A percentile compares a stretch with the other conserved stretches of the same genome.
phyloP scores from a whole-genome alignment of 1,284 basidiomycete species.

The Crucibulum cyathiforme region DNA sequence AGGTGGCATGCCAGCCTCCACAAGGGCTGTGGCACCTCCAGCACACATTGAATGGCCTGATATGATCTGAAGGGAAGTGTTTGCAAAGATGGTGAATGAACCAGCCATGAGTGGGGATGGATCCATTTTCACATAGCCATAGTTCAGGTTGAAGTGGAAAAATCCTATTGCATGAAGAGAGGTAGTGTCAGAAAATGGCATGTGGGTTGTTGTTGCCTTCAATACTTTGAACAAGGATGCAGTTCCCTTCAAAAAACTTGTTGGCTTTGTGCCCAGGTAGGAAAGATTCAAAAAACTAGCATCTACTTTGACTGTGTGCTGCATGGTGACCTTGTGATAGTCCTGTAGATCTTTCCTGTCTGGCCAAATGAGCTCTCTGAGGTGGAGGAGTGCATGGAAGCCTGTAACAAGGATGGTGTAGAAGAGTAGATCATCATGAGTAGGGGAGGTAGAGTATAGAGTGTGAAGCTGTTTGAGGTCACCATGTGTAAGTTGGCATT shows the following conservation, averaged over 20 bases:
- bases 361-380: neutral
- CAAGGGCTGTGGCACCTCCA: conserved; percentile 35
- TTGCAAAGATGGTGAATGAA: conserved; percentile 17
- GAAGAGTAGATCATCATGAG: conserved; percentile 10
- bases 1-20: conserved; percentile 8
- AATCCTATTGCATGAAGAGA: conserved; percentile 12
- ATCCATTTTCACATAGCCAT: conserved; percentile 25
- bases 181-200: conserved; percentile 9
- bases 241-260: conserved; percentile 35
- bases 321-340: no score
- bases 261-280: conserved; percentile 32
- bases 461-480: no score
- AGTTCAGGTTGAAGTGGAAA: conserved; percentile 23
- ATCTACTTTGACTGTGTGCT: no score
- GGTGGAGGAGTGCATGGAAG: neutral
- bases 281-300: neutral
- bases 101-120: conserved; percentile 24
- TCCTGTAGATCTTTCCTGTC: no score
- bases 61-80: conserved; percentile 12
- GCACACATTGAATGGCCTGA: conserved; percentile 35
- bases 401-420: neutral
- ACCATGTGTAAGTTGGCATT: no score
- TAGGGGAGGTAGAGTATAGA: conserved; percentile 5
- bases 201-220: neutral
- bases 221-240: conserved; percentile 16